Base-by-base conservation (phyloP, 495 filamentous ascomycete genomes). In the Trichoderma gamsii region DNA sequence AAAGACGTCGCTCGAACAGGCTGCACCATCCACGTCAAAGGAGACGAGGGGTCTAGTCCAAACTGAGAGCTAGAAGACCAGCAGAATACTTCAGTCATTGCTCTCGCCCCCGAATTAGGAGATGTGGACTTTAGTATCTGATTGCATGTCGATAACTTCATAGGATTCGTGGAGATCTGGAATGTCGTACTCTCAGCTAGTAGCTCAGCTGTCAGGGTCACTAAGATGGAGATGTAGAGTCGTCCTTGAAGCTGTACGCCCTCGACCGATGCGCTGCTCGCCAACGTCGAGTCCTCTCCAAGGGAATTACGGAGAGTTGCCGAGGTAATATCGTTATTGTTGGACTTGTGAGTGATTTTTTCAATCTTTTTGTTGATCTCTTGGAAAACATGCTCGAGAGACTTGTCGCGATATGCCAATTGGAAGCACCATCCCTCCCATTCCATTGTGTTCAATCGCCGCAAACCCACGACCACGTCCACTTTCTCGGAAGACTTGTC, bases 381-480 rank as follows among this genome's bases (percentile, higher is more conserved):
- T 7, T 51, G 46, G 16, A 51, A 51, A 7, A n/a, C 6, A n/a
- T 51, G 46, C 16, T 51, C 46, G 21, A 51, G 46, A n/a, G 46
- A 51, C 7, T 7, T 7, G 46, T 51, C 46, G 16, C 46, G 46
- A 51, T 51, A 51, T 1, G 46, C 18, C 6, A 51, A n/a, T 51
- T 51, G 46, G 46, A 51, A 51, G 21, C 46, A 51, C 46, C 46
- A 51, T 21, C 46, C 46, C 18, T 51, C 46, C 46, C 46, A 51
- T 51, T 51, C 46, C 46, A 51, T 51, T 2, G 46, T 16, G 16
- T 51, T 51, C 15, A 51, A 21, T 1, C 46, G 46, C 18, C 46
- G 46, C 46, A 51, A 21, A n/a, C 46, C 46, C 16, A 51, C 46
- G 12, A 51, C 46, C 6, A 51, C 46, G 21, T 51, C 46, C 46